A percentile compares a stretch with the other conserved stretches of the same genome.
These are phyloP conservation scores for Diplodia sapinea DNA, from an alignment of 2,329 filamentous ascomycete species.

Conservation along the genomic window DNA sequence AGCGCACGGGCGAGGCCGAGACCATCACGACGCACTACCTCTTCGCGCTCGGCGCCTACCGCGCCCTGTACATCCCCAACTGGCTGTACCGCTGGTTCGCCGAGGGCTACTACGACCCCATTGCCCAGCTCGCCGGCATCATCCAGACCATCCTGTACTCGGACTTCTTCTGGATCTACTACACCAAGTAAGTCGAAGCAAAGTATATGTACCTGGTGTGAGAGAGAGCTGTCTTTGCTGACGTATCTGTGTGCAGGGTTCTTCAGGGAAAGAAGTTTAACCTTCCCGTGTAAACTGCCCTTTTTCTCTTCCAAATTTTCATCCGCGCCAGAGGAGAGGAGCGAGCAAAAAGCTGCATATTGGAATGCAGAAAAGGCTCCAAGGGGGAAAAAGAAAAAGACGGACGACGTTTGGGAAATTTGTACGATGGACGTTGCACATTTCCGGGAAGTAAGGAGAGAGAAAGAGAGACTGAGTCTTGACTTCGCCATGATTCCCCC, in stretches of 20 bases:
- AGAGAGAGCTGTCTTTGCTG: not conserved
- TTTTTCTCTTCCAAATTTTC: not conserved
- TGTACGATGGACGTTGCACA: slow-evolving; percentile 13
- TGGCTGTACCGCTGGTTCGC: slow-evolving; percentile 92
- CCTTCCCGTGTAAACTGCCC: slow-evolving; percentile 53
- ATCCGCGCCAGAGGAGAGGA: not conserved
- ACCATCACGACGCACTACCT: slow-evolving; percentile 99
- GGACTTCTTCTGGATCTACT: slow-evolving; percentile 99
- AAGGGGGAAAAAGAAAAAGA: too few relatives aligned
- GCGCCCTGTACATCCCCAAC: slow-evolving; percentile 96
- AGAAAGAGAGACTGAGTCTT: not conserved
- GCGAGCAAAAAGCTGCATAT: not conserved
- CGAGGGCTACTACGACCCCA: slow-evolving; percentile 82
- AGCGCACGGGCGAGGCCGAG: slow-evolving; percentile 95
- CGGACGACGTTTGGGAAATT: not conserved
- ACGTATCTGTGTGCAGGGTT: slow-evolving; percentile 46
- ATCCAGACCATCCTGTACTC: slow-evolving; percentile 95
- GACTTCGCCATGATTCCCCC: slow-evolving; percentile 7
- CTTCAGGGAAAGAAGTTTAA: slow-evolving; percentile 62
- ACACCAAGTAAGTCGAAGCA: slow-evolving; percentile 70
- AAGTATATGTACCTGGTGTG: too few relatives aligned
- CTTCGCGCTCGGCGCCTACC: slow-evolving; percentile 88
- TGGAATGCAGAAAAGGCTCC: not conserved
- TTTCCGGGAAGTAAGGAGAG: not conserved
- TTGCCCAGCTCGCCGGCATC: slow-evolving; percentile 85